Conservation (phyloP, 805 yeast genomes). For the Sugiyamaella smithiae region DNA sequence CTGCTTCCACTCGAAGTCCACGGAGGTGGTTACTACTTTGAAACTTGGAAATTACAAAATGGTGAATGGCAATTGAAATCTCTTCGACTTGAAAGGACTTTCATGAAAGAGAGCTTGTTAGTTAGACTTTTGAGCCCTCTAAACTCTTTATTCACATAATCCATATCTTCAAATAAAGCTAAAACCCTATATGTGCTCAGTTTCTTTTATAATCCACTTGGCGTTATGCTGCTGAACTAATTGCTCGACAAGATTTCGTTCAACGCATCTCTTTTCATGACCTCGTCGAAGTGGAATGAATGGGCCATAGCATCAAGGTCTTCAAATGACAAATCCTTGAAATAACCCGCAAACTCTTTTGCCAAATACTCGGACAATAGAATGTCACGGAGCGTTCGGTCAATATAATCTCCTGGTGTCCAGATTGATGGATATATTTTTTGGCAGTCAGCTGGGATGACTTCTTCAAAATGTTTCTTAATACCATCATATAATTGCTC, state of each 20-base stretch:
- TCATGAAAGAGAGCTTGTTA: no score
- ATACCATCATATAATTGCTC: conserved; percentile 38
- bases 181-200: no score
- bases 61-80: no score
- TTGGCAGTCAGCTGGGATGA: conserved; percentile 42
- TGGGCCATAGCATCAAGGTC: conserved; percentile 51
- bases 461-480: conserved; percentile 38
- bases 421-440: conserved; percentile 39
- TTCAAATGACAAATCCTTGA: conserved; percentile 41
- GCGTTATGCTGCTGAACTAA: no score
- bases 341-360: conserved; percentile 46
- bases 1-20: no score
- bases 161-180: no score
- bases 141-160: no score
- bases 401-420: conserved; percentile 35
- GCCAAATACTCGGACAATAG: conserved; percentile 43
- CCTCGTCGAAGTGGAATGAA: conserved; percentile 47
- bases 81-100: no score
- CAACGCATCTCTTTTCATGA: conserved; percentile 41
- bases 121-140: no score
- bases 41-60: no score
- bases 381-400: conserved; percentile 43
- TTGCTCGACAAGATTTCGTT: conserved; percentile 30
- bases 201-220: no score
- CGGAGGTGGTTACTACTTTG: no score